phyloP scores from a whole-genome alignment of 805 yeast species.

The Candida odintsovae region DNA sequence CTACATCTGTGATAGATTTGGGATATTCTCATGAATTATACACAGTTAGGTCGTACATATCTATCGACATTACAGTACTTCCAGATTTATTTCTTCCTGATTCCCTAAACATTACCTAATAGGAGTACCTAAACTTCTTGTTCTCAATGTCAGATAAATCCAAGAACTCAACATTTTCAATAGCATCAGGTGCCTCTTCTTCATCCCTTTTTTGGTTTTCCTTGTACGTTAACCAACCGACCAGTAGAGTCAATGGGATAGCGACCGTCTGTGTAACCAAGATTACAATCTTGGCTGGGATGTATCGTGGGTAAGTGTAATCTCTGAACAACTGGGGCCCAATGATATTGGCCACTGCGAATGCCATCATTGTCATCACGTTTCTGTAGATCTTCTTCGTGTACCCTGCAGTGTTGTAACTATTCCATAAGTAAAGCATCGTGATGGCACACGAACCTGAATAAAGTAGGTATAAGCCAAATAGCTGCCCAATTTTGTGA shows the following conservation, averaged over 20 bases:
- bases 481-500: conserved; percentile 37
- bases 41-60: no score
- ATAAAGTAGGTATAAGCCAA: conserved; percentile 42
- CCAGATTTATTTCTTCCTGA: no score
- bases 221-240: conserved; percentile 34
- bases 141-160: conserved; percentile 10
- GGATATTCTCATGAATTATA: no score
- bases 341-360: conserved; percentile 47
- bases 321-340: conserved; percentile 59
- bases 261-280: conserved; percentile 44
- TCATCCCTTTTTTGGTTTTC: conserved; percentile 48
- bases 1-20: no score
- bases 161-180: conserved; percentile 3
- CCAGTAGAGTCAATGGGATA: conserved; percentile 33
- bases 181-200: background rate
- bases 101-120: no score
- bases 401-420: conserved; percentile 53
- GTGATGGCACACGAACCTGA: conserved; percentile 52
- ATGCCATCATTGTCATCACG: conserved; percentile 46
- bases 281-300: conserved; percentile 52
- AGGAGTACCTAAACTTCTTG: conserved; percentile 7
- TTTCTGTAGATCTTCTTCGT: conserved; percentile 48
- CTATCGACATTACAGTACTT: no score
- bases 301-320: conserved; percentile 42
- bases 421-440: conserved; percentile 51